Conservation (phyloP, 1,284 basidiomycete species). For the Sporisorium scitamineum region DNA sequence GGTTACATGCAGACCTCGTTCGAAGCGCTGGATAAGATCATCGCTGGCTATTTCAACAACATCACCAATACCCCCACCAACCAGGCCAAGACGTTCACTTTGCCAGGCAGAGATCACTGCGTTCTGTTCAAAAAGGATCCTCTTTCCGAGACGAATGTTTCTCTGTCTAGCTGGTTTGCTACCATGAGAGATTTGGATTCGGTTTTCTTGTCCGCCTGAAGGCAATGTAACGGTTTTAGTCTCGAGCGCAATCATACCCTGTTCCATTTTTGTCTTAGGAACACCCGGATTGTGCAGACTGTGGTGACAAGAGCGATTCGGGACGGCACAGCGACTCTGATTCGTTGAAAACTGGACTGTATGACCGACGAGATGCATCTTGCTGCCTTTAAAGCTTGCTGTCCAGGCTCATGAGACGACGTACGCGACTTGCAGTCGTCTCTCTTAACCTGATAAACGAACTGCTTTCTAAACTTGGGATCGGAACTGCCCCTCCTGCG, state of each 20-base stretch:
- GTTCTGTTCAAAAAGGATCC: conserved; percentile 10
- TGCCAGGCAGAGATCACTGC: conserved; percentile 10
- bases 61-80: conserved; percentile 21
- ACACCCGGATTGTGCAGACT: no score
- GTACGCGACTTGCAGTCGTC: no score
- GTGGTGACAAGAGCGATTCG: no score
- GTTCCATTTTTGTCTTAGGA: not conserved
- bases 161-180: conserved; percentile 20
- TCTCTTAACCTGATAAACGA: no score
- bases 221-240: not conserved
- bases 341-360: no score
- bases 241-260: not conserved
- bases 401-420: not conserved
- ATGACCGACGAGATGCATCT: no score
- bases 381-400: not conserved
- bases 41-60: conserved; percentile 22
- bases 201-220: conserved; percentile 7
- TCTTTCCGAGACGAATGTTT: conserved; percentile 1
- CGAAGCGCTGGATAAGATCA: conserved; percentile 9
- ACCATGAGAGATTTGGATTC: conserved; percentile 15
- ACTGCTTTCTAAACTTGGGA: no score
- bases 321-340: no score
- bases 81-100: conserved; percentile 25
- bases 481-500: no score
- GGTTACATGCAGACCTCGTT: conserved; percentile 12